Conservation (phyloP, 2,329 filamentous ascomycete species). For the Chrysosporium queenslandicum region DNA sequence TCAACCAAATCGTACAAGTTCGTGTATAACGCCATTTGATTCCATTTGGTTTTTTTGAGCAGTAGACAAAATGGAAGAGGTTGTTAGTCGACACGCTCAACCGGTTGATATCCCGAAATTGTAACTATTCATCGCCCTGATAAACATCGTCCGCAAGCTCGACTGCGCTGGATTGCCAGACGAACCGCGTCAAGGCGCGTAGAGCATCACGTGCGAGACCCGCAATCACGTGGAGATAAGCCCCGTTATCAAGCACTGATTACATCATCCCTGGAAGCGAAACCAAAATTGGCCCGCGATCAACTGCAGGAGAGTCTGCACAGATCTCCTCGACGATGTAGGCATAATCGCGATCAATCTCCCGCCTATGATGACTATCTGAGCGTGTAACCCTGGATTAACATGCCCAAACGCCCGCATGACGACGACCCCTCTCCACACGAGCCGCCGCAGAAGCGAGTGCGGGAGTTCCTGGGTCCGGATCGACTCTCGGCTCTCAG, state of each 20-base stretch:
- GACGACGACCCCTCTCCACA: slow-evolving; percentile 6
- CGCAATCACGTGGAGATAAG: slow-evolving; percentile 3
- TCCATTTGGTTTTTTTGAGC: background rate
- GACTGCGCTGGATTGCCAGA: no score
- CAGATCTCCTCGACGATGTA: no score
- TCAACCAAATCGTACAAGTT: slow-evolving; percentile 4
- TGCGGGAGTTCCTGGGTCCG: slow-evolving; percentile 1
- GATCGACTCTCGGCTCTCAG: slow-evolving; percentile 66
- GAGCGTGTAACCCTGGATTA: background rate
- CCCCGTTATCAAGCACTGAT: slow-evolving; percentile 1
- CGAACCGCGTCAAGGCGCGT: background rate
- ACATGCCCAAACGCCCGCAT: slow-evolving; percentile 16
- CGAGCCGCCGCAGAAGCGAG: slow-evolving; percentile 13
- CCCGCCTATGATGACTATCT: background rate
- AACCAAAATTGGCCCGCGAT: no score
- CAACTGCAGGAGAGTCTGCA: no score
- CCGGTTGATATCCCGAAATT: no score
- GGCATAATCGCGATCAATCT: background rate
- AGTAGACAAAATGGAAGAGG: background rate
- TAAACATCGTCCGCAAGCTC: no score
- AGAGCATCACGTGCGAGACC: background rate
- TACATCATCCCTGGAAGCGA: background rate
- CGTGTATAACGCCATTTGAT: slow-evolving; percentile 5
- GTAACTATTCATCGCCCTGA: no score
- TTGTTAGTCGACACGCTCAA: background rate